Base-by-base conservation (phyloP, 768 basidiomycete genomes). In the Rhodosporidiobolus odoratus region DNA sequence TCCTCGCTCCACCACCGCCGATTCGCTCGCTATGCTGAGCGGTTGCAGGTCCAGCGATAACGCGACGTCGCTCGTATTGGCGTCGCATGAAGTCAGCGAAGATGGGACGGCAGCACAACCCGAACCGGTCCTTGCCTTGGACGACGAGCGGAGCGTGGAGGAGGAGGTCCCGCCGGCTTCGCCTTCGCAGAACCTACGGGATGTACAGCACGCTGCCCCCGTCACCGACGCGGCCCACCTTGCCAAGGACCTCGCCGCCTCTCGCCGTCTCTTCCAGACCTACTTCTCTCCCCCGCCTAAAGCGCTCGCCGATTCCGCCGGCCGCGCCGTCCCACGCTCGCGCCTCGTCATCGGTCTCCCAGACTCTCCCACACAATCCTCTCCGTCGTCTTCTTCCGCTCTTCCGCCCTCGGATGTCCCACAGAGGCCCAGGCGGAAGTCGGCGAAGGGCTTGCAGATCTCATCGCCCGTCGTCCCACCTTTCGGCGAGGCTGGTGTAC, bases 381-480 rank as follows among this genome's bases (percentile, higher is more conserved):
- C 30, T 8, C 52, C 52, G 9, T 53, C 27, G 35, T n/a, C n/a
- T n/a, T n/a, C n/a, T n/a, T n/a, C n/a, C n/a, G n/a, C n/a, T n/a
- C n/a, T n/a, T n/a, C n/a, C n/a, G n/a, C n/a, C n/a, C n/a, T n/a
- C n/a, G n/a, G n/a, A n/a, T n/a, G n/a, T n/a, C n/a, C n/a, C n/a
- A n/a, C n/a, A 58, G 57, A 10, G 40, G 27, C 4, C 5, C 27
- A 53, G 38, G 13, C 47, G 40, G 38, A 34, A 38, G 48, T 21
- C 48, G 1, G 17, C n/a, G 23, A 68, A 62, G 41, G 60, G 66
- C 10, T 53, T 68, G 53, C 19, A 30, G 27, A 68, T 68, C 66
- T 37, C 35, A 17, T 19, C 40, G 23, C 67, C 61, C 17, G 61
- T 43, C 32, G 8, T 34, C 45, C 37, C 30, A 21, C 27, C 19